A percentile compares a stretch with the other conserved stretches of the same genome.
These are phyloP conservation scores for Fusarium neocosmosporiellum DNA, from an alignment of 2,329 filamentous ascomycete species.

Conservation along the genomic window DNA sequence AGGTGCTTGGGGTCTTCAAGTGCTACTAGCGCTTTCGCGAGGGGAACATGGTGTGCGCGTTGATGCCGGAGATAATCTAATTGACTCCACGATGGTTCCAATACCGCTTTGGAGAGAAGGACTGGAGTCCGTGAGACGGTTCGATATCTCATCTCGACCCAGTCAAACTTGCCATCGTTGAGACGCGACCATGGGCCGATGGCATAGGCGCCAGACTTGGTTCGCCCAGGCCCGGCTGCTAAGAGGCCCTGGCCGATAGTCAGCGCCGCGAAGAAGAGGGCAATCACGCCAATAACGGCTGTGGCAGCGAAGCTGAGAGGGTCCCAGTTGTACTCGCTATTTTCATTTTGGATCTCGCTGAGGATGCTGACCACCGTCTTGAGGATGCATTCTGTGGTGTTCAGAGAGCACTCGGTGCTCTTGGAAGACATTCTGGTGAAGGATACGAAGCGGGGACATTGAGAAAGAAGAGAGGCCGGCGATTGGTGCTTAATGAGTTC, in stretches of 20 bases:
- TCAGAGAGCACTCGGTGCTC: background rate
- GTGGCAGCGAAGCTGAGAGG: conserved; percentile 13
- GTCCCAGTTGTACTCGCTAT: conserved; percentile 37
- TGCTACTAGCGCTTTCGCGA: background rate
- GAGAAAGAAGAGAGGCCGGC: background rate
- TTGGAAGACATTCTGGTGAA: background rate
- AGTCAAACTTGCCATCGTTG: background rate
- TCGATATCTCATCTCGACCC: background rate
- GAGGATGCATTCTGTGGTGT: background rate
- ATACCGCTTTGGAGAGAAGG: background rate
- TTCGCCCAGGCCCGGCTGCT: conserved; percentile 1
- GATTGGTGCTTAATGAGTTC: background rate
- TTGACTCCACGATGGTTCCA: background rate
- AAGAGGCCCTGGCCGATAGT: conserved; percentile 16
- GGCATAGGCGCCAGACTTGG: background rate
- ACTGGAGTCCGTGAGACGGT: background rate
- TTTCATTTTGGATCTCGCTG: background rate
- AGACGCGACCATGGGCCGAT: background rate
- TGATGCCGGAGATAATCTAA: background rate
- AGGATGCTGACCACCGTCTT: background rate
- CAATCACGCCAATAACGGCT: conserved; percentile 15
- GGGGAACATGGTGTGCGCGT: background rate
- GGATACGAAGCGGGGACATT: background rate
- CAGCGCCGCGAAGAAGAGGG: conserved; percentile 14
- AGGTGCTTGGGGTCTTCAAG: background rate